Evolutionary conservation across 139 green algal species (phyloP).

Genomic region (Chlorella vulgaris): DNA sequence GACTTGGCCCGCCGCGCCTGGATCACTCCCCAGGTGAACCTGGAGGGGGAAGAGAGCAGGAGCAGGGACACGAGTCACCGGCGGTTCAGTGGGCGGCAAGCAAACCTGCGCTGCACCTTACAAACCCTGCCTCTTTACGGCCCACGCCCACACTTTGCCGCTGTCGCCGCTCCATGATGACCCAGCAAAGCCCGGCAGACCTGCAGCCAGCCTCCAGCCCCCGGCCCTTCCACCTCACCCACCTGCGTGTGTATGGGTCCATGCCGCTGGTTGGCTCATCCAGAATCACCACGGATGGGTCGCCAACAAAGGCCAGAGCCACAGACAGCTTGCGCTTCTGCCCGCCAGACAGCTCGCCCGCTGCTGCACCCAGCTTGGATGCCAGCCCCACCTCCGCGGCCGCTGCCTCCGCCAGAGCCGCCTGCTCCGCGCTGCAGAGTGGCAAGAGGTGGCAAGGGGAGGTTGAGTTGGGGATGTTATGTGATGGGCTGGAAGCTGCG

Average conservation of each 20-base stretch:
- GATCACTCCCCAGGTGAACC: constrained; percentile 69
- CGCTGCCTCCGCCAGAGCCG: constrained; percentile 11
- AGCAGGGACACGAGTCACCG: background rate
- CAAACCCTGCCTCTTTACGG: too few relatives aligned
- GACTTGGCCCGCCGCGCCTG: constrained; percentile 38
- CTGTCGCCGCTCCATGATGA: too few relatives aligned
- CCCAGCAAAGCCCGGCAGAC: too few relatives aligned
- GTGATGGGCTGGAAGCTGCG: too few relatives aligned
- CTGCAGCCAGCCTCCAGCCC: too few relatives aligned
- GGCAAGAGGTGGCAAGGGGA: background rate
- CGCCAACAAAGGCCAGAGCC: constrained; percentile 74
- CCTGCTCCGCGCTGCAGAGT: background rate
- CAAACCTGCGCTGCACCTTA: background rate
- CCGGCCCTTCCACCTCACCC: background rate
- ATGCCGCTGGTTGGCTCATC: constrained; percentile 82
- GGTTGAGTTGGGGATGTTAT: too few relatives aligned
- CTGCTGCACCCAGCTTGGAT: constrained; percentile 48
- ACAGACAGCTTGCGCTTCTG: constrained; percentile 81
- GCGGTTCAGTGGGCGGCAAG: too few relatives aligned
- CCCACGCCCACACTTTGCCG: too few relatives aligned
- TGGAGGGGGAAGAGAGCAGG: background rate
- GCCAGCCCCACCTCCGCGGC: constrained; percentile 52
- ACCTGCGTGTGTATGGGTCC: constrained; percentile 47
- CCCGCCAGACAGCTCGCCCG: constrained; percentile 76
- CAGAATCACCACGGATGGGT: constrained; percentile 69